A percentile compares a stretch with the other conserved stretches of the same genome.
These are phyloP conservation scores for Blakeslea trispora DNA, from an alignment of 371 early-diverging fungal species.

Conservation along the genomic window DNA sequence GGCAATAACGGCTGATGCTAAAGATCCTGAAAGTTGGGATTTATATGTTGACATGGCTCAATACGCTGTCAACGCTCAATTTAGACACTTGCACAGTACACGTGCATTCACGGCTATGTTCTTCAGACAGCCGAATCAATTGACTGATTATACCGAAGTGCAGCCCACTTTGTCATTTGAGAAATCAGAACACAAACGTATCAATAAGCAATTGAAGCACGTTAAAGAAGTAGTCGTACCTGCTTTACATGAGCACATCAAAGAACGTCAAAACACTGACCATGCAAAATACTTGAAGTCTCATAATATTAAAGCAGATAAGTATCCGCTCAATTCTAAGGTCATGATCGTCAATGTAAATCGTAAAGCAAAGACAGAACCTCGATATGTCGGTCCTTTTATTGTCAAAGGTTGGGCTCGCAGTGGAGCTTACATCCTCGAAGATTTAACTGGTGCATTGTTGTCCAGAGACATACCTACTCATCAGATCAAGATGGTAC, in stretches of 20 bases:
- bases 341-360: too few species aligned
- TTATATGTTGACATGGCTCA: conserved; percentile 1
- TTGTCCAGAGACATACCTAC: too few species aligned
- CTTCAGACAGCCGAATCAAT: conserved; percentile 6
- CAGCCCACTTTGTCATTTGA: not conserved
- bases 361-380: too few species aligned
- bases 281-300: conserved; percentile 1
- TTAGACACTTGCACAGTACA: not conserved
- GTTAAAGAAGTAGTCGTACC: conserved; percentile 8
- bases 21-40: conserved; percentile 1
- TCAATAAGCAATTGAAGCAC: not conserved
- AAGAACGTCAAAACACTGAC: conserved; percentile 1
- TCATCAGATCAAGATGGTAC: too few species aligned
- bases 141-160: conserved; percentile 3
- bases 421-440: too few species aligned
- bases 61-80: not conserved
- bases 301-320: too few species aligned
- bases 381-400: too few species aligned
- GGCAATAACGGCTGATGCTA: not conserved
- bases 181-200: not conserved
- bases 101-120: not conserved
- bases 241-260: not conserved
- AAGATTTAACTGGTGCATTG: too few species aligned
- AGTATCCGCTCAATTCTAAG: too few species aligned
- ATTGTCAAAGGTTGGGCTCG: too few species aligned